phyloP scores from a whole-genome alignment of 352 stramenopile species.

The Globisporangium ultimum region DNA sequence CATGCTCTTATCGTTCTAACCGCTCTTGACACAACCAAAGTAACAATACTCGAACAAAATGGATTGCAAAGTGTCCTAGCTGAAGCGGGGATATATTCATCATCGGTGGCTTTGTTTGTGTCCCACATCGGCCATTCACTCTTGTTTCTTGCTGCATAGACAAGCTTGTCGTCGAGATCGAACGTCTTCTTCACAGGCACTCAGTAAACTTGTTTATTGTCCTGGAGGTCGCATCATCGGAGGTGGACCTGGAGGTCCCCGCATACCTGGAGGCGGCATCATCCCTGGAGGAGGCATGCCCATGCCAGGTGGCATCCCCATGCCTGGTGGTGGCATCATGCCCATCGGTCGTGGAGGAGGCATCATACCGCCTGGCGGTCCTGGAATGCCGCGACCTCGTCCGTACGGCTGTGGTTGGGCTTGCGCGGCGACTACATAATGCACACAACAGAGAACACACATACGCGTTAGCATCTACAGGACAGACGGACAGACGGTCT shows the following conservation, averaged over 20 bases:
- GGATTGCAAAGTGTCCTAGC: too few species aligned
- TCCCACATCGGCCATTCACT: too few species aligned
- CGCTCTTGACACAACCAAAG: not conserved
- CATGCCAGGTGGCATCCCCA: conserved; percentile 64
- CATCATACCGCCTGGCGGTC: conserved; percentile 57
- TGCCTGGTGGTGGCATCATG: conserved; percentile 72
- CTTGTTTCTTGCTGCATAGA: too few species aligned
- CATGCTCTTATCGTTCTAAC: not conserved
- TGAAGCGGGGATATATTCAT: too few species aligned
- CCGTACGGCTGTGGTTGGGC: conserved; percentile 80
- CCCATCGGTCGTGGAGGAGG: conserved; percentile 60
- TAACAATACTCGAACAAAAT: too few species aligned
- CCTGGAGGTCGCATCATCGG: conserved; percentile 40
- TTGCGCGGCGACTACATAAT: conserved; percentile 62
- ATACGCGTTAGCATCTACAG: not conserved
- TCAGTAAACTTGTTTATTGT: conserved; percentile 41
- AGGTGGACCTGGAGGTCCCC: conserved; percentile 46
- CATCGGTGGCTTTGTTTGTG: too few species aligned
- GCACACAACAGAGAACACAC: conserved; percentile 6
- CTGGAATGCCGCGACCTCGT: conserved; percentile 68
- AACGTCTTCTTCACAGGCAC: not conserved
- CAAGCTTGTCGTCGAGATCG: not conserved
- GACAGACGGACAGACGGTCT: not conserved
- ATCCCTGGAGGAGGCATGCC: conserved; percentile 70
- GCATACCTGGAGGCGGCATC: conserved; percentile 73